phyloP scores from a whole-genome alignment of 805 yeast species.

The Candida chilensis region DNA sequence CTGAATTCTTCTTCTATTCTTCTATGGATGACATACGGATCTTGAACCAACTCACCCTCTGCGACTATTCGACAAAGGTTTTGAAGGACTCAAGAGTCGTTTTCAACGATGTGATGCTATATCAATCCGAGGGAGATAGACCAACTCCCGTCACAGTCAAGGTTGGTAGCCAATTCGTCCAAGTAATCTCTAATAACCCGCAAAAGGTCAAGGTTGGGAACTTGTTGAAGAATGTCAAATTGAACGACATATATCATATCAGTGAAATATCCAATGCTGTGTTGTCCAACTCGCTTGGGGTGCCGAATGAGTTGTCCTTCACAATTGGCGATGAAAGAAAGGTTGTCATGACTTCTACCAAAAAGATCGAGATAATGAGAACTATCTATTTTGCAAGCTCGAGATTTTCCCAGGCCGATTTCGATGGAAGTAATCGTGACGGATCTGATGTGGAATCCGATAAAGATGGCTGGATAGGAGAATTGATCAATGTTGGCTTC shows the following conservation, averaged over 20 bases:
- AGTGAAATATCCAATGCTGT: slow-evolving; percentile 27
- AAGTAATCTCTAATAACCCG: slow-evolving; percentile 38
- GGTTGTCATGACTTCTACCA: slow-evolving; percentile 36
- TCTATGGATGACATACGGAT: slow-evolving; percentile 34
- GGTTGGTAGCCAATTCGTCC: slow-evolving; percentile 64
- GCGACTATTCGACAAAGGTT: slow-evolving; percentile 27
- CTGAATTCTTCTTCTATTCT: slow-evolving; percentile 30
- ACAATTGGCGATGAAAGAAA: slow-evolving; percentile 25
- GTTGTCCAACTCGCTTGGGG: slow-evolving; percentile 33
- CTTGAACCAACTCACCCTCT: slow-evolving; percentile 34
- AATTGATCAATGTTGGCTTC: slow-evolving; percentile 53
- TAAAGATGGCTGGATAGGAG: slow-evolving; percentile 40
- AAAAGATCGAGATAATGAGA: slow-evolving; percentile 58
- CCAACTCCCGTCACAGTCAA: slow-evolving; percentile 54
- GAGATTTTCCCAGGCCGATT: slow-evolving; percentile 19
- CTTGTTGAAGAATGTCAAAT: slow-evolving; percentile 20
- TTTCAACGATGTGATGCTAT: slow-evolving; percentile 42
- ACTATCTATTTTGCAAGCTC: slow-evolving; percentile 61
- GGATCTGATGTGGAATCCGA: slow-evolving; percentile 14
- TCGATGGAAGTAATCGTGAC: slow-evolving; percentile 3
- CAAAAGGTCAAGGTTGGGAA: slow-evolving; percentile 24
- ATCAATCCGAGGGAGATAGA: slow-evolving; percentile 34
- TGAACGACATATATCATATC: slow-evolving; percentile 34
- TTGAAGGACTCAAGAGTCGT: slow-evolving; percentile 42
- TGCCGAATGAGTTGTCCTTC: slow-evolving; percentile 31